Conservation (phyloP, 1,284 basidiomycete species). For the Leucoagaricus sp. region DNA sequence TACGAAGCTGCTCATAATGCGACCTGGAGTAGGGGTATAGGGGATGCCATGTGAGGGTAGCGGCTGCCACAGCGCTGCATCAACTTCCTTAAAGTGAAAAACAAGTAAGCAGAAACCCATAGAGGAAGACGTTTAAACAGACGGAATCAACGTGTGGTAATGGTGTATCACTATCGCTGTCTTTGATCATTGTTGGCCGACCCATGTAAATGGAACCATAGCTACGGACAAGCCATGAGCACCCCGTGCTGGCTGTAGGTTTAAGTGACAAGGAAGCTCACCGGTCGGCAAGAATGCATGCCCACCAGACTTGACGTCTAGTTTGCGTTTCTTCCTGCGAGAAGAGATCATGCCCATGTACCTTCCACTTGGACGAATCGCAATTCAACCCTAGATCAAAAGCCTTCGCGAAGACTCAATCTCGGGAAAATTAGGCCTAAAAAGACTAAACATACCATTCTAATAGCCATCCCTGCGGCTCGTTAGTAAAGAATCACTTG, state of each 20-base stretch:
- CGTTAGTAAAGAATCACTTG: slow-evolving; percentile 20
- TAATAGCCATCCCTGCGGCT: slow-evolving; percentile 65
- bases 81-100: slow-evolving; percentile 44
- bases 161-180: slow-evolving; percentile 74
- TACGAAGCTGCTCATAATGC: slow-evolving; percentile 60
- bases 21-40: slow-evolving; percentile 47
- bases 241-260: not conserved
- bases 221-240: slow-evolving; percentile 32
- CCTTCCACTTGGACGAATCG: slow-evolving; percentile 76
- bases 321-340: slow-evolving; percentile 74
- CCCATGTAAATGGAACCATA: slow-evolving; percentile 75
- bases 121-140: slow-evolving; percentile 16
- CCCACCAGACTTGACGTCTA: slow-evolving; percentile 84
- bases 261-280: slow-evolving; percentile 29
- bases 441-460: slow-evolving; percentile 55
- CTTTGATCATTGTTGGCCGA: slow-evolving; percentile 70
- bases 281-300: slow-evolving; percentile 75
- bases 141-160: slow-evolving; percentile 61
- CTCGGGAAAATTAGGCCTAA: not conserved
- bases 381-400: slow-evolving; percentile 84
- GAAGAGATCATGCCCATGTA: slow-evolving; percentile 66
- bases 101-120: slow-evolving; percentile 7
- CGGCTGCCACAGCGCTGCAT: slow-evolving; percentile 58
- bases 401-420: slow-evolving; percentile 48
- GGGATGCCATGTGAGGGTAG: slow-evolving; percentile 39